Evolutionary conservation across 768 basidiomycete genomes (phyloP).

Genomic region (Auriscalpium vulgare): DNA sequence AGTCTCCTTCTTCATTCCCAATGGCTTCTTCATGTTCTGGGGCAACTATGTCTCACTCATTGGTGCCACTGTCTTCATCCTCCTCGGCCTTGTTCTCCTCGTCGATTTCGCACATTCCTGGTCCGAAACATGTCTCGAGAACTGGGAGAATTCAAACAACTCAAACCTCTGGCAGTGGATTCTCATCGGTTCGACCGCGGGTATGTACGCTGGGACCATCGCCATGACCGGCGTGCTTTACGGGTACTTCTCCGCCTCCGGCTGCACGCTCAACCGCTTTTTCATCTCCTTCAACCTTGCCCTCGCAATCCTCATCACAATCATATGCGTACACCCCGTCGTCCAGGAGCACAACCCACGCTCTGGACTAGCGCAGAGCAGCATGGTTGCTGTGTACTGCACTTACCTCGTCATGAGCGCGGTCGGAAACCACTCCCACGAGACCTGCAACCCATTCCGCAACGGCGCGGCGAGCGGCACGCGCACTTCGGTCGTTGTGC

Average conservation of each 20-base stretch:
- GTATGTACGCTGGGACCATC: slow-evolving; percentile 79
- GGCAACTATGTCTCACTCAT: slow-evolving; percentile 88
- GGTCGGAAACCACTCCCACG: slow-evolving; percentile 84
- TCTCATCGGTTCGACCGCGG: slow-evolving; percentile 85
- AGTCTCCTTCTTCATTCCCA: slow-evolving; percentile 90
- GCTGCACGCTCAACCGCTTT: slow-evolving; percentile 90
- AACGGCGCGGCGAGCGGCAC: slow-evolving; percentile 47
- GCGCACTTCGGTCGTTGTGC: slow-evolving; percentile 76
- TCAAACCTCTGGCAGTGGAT: slow-evolving; percentile 96
- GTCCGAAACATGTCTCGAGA: slow-evolving; percentile 94
- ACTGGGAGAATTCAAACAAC: slow-evolving; percentile 76
- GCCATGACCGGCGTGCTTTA: slow-evolving; percentile 85
- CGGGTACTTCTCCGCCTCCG: slow-evolving; percentile 81
- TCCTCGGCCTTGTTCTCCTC: slow-evolving; percentile 92
- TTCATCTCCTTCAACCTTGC: slow-evolving; percentile 94
- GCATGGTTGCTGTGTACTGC: slow-evolving; percentile 97
- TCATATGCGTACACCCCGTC: slow-evolving; percentile 74
- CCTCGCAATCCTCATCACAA: slow-evolving; percentile 69
- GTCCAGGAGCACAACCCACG: slow-evolving; percentile 92
- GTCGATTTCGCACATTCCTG: slow-evolving; percentile 98
- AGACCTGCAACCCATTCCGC: slow-evolving; percentile 82
- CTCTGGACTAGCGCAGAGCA: slow-evolving; percentile 89
- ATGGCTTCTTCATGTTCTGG: slow-evolving; percentile 98
- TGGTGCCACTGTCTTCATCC: slow-evolving; percentile 91
- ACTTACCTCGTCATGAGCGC: slow-evolving; percentile 94